A percentile compares a stretch with the other conserved stretches of the same genome.
Conservation (phyloP, 2,329 filamentous ascomycete species). For the Emmonsiellopsis sp. region DNA sequence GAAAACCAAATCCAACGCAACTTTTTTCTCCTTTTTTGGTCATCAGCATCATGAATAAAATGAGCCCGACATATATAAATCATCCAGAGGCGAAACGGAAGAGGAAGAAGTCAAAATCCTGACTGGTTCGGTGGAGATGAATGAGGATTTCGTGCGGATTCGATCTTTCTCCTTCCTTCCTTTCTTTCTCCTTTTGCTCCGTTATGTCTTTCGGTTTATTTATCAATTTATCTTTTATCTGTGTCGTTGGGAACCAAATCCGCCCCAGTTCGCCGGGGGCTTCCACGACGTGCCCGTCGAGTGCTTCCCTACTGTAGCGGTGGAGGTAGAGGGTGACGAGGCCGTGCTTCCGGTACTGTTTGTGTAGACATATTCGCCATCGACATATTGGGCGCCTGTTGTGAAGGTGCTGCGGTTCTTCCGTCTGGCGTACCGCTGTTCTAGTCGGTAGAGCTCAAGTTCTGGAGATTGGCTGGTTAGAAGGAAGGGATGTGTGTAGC, state of each 20-base stretch:
- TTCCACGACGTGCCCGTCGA: constrained; percentile 20
- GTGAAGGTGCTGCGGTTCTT: constrained; percentile 84
- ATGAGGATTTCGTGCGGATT: not conserved
- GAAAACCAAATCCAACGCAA: no score
- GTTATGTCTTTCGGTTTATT: not conserved
- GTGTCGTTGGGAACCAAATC: not conserved
- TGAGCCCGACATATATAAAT: no score
- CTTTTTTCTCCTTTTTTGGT: no score
- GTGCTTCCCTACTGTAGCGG: constrained; percentile 30
- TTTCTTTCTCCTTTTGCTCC: not conserved
- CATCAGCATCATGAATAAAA: no score
- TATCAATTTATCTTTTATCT: not conserved
- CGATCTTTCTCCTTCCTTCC: not conserved
- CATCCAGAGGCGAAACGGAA: no score
- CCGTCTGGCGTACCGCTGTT: constrained; percentile 87
- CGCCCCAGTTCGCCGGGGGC: not conserved
- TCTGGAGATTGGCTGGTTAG: constrained; percentile 32
- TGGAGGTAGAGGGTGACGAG: constrained; percentile 23
- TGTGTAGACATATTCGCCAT: constrained; percentile 85
- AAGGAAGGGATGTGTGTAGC: constrained; percentile 4
- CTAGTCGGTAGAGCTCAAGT: constrained; percentile 85
- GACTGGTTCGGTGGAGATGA: not conserved
- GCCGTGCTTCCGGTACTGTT: constrained; percentile 15
- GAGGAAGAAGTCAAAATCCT: not conserved
- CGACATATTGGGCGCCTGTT: constrained; percentile 82